phyloP scores from a whole-genome alignment of 1,284 basidiomycete genomes.

The Pseudozyma sp. region DNA sequence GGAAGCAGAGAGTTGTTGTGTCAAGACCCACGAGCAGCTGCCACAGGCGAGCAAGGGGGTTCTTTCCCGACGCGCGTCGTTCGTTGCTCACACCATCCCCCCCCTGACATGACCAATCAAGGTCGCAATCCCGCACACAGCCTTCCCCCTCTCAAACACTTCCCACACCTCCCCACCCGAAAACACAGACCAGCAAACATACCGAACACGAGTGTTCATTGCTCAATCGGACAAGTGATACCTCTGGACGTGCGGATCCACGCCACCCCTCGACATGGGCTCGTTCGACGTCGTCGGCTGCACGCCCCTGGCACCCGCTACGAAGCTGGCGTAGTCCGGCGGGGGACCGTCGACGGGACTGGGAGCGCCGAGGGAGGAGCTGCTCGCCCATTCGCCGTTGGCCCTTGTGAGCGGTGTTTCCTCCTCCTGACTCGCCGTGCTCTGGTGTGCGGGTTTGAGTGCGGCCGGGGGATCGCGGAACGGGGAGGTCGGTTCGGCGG shows the following conservation, averaged over 20 bases:
- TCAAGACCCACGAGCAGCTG: too few species aligned
- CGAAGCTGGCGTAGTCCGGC: conserved; percentile 19
- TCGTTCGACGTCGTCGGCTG: neutral
- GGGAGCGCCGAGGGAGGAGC: conserved; percentile 3
- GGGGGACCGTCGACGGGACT: conserved; percentile 18
- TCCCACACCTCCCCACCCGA: too few species aligned
- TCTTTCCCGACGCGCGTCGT: too few species aligned
- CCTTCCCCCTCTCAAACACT: too few species aligned
- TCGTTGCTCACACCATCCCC: too few species aligned
- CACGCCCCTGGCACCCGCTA: neutral
- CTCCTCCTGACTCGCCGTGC: neutral
- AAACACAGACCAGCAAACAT: too few species aligned
- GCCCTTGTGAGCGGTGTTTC: conserved; percentile 10
- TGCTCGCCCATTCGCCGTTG: conserved; percentile 17
- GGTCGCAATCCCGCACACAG: too few species aligned
- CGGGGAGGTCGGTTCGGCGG: conserved; percentile 15
- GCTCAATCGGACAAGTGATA: conserved; percentile 32
- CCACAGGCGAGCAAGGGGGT: too few species aligned
- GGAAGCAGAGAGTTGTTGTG: too few species aligned
- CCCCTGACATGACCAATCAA: too few species aligned
- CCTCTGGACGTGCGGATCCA: conserved; percentile 20
- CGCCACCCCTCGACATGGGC: neutral
- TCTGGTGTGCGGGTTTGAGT: too few species aligned
- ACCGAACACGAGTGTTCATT: too few species aligned
- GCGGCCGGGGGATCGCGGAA: conserved; percentile 18